phyloP scores from a whole-genome alignment of 2,329 filamentous ascomycete species.

The Dothideomycetes sp. region DNA sequence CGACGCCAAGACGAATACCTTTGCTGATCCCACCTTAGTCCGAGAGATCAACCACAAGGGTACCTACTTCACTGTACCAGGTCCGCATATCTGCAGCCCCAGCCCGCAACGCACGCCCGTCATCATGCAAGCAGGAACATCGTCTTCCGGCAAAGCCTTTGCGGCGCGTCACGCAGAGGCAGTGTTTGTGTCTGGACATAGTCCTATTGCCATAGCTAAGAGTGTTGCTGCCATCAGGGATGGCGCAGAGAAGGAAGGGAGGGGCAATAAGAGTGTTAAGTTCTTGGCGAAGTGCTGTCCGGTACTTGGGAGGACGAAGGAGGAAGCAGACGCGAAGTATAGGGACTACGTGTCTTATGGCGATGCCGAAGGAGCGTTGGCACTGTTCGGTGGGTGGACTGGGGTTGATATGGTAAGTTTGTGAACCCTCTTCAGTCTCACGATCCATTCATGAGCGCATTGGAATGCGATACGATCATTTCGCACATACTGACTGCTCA shows the following conservation, averaged over 20 bases:
- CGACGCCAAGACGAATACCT: constrained; percentile 47
- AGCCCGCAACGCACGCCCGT: constrained; percentile 58
- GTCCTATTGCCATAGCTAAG: constrained; percentile 31
- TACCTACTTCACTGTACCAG: constrained; percentile 52
- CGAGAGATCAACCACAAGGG: constrained; percentile 56
- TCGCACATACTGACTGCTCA: too few relatives aligned
- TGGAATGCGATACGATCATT: too few relatives aligned
- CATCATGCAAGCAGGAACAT: constrained; percentile 60
- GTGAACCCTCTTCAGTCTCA: too few relatives aligned
- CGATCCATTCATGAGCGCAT: too few relatives aligned
- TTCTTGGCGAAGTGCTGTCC: constrained; percentile 56
- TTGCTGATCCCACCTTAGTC: constrained; percentile 47
- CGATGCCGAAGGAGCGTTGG: constrained; percentile 53
- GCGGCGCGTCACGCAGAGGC: constrained; percentile 61
- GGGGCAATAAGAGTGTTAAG: constrained; percentile 53
- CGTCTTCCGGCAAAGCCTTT: constrained; percentile 53
- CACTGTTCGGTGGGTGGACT: constrained; percentile 65
- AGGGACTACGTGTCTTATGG: constrained; percentile 51
- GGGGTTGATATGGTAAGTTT: constrained; percentile 59
- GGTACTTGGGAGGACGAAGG: constrained; percentile 53
- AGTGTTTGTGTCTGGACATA: constrained; percentile 45
- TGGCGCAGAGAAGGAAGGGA: constrained; percentile 30
- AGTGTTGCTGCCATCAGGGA: not conserved
- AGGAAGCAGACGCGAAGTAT: constrained; percentile 55
- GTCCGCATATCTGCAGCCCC: constrained; percentile 55